Base-by-base conservation (phyloP, 1,284 basidiomycete species). In the Chiua sp. region DNA sequence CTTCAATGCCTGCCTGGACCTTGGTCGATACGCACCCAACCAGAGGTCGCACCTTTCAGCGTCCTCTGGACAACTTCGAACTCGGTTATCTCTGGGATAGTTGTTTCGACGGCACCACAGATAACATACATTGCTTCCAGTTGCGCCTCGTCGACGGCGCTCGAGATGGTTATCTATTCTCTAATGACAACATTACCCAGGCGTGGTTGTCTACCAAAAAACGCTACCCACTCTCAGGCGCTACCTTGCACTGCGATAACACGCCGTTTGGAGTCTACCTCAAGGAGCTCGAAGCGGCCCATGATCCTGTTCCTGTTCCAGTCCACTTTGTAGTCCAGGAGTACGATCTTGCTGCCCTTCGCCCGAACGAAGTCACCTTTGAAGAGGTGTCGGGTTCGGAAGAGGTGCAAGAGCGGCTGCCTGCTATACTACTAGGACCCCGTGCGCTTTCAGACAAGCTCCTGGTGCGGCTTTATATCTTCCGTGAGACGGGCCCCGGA, bases 181-280 rank as follows among this genome's bases (percentile, higher is more conserved):
- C 37, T 3, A 39, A 39, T 18, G 13, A 39, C 16, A 39, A 18
- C 37, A 39, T 39, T 16, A 39, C 18, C 37, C 35, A 37, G 60
- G 61, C 74, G 75, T 74, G 35, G 26, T 22, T 28, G 33, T 51
- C 51, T 46, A 62, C 32, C 28, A 32, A 32, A 22, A 53, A 35
- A 42, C n/a, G 39, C 39, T 42, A 42, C 39, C 39, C 39, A 11
- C 39, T 42, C 39, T 42, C 39, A 11, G 39, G 39, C n/a, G 18
- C 39, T 20, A 42, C 39, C 20, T 7, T n/a, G n/a, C n/a, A 42
- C 20, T n/a, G 4, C n/a, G 6, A 20, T 42, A 42, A 8, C 7
- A 20, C 39, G 3, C 39, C 20, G n/a, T n/a, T 42, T 42, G 20
- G n/a, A 42, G 39, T n/a, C n/a, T n/a, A 42, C 11, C 39, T 42